Conservation (phyloP, 2,329 filamentous ascomycete species). For the Aspergillus aculeatus region DNA sequence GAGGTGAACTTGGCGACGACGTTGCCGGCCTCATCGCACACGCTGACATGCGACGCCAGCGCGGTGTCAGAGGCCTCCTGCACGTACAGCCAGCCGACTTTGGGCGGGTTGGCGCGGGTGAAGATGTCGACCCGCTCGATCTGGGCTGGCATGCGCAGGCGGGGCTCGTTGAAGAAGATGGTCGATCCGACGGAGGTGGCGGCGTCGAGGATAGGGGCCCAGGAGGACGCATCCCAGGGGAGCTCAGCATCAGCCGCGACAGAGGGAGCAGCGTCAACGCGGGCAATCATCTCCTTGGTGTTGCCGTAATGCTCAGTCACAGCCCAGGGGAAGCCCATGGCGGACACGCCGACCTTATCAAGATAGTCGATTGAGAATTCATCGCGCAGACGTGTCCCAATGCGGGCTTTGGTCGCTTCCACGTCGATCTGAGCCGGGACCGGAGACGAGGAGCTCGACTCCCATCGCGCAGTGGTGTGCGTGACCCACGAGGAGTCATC, state of each 20-base stretch:
- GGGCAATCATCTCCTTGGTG: conserved; percentile 42
- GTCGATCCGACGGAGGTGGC: conserved; percentile 46
- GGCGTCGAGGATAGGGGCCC: conserved; percentile 44
- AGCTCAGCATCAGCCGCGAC: neutral
- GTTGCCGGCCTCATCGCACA: conserved; percentile 29
- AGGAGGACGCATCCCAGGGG: conserved; percentile 33
- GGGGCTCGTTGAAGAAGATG: conserved; percentile 37
- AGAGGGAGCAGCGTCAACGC: conserved; percentile 30
- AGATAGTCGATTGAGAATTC: conserved; percentile 43
- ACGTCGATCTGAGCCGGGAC: conserved; percentile 1
- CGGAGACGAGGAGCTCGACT: neutral
- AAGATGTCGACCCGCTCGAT: conserved; percentile 31
- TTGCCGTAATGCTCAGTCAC: conserved; percentile 42
- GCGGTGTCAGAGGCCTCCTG: neutral
- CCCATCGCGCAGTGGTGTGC: conserved; percentile 15
- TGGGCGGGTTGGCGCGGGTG: conserved; percentile 27
- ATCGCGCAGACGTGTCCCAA: conserved; percentile 26
- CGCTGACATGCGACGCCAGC: conserved; percentile 16
- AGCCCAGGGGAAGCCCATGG: conserved; percentile 45
- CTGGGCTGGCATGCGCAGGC: conserved; percentile 38
- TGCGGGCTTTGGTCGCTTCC: conserved; percentile 27
- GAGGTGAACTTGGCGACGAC: conserved; percentile 33
- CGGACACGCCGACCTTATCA: conserved; percentile 40
- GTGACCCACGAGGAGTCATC: conserved; percentile 15
- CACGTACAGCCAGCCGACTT: conserved; percentile 37